These are phyloP conservation scores for Ogataea trehaloabstinens DNA, from an alignment of 805 yeast species.

Conservation along the genomic window DNA sequence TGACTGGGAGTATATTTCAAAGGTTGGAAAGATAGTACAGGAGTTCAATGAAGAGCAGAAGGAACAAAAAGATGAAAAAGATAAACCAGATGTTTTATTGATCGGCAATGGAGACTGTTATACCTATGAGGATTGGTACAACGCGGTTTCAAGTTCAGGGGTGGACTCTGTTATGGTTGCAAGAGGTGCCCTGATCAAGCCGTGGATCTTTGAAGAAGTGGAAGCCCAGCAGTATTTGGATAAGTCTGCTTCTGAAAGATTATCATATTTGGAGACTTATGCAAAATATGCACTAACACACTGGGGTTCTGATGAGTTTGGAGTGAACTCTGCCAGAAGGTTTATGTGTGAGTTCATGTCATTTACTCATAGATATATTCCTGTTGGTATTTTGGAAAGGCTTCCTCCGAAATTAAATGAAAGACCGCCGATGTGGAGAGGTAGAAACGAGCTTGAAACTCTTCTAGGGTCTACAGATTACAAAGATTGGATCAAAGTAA, in stretches of 20 bases:
- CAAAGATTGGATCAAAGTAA: constrained; percentile 92
- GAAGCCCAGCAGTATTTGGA: constrained; percentile 87
- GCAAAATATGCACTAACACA: constrained; percentile 85
- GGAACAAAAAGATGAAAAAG: constrained; percentile 60
- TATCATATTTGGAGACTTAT: constrained; percentile 67
- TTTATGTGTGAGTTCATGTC: constrained; percentile 92
- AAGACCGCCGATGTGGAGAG: constrained; percentile 91
- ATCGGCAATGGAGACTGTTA: constrained; percentile 95
- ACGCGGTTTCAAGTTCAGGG: constrained; percentile 58
- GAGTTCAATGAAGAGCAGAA: constrained; percentile 51
- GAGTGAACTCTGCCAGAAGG: constrained; percentile 82
- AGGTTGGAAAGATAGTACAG: constrained; percentile 68
- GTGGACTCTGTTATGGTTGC: constrained; percentile 97
- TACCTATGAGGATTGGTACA: constrained; percentile 85
- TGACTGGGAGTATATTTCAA: constrained; percentile 85
- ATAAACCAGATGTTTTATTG: constrained; percentile 67
- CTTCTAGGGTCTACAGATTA: constrained; percentile 80
- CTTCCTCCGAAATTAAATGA: constrained; percentile 88
- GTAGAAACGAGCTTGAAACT: constrained; percentile 91
- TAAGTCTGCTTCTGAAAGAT: constrained; percentile 85
- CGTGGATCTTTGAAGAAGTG: constrained; percentile 97
- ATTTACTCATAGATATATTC: constrained; percentile 91
- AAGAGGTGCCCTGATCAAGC: constrained; percentile 95
- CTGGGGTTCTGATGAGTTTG: constrained; percentile 98
- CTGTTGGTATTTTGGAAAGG: constrained; percentile 87